These are phyloP conservation scores for Hysterium pulicare DNA, from an alignment of 2,329 filamentous ascomycete species.

Conservation along the genomic window DNA sequence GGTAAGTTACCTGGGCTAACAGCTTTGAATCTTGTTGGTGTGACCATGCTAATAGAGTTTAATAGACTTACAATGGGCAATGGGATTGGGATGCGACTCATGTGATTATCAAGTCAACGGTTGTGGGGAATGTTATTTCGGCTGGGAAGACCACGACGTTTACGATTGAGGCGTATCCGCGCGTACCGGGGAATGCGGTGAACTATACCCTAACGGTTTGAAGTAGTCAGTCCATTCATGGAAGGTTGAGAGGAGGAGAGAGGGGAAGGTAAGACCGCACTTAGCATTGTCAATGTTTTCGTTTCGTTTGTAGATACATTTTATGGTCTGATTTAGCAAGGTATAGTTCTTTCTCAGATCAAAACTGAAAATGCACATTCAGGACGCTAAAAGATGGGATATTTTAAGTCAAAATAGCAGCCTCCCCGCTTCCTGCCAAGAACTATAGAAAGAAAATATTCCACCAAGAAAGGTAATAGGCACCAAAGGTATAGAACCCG, in stretches of 20 bases:
- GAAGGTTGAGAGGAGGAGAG: neutral
- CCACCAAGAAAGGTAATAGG: too few species aligned
- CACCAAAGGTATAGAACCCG: too few species aligned
- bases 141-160: constrained; percentile 47
- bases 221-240: neutral
- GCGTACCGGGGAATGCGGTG: constrained; percentile 47
- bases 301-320: too few species aligned
- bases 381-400: too few species aligned
- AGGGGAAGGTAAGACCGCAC: neutral
- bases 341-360: too few species aligned
- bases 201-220: constrained; percentile 49
- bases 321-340: too few species aligned
- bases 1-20: constrained; percentile 11
- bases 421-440: too few species aligned
- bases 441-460: too few species aligned
- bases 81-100: constrained; percentile 50
- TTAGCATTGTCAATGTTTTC: too few species aligned
- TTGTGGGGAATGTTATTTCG: constrained; percentile 47
- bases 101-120: constrained; percentile 47
- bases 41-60: neutral
- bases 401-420: too few species aligned
- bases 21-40: too few species aligned
- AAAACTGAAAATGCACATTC: too few species aligned
- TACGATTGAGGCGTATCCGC: constrained; percentile 55
- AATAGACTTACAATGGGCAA: constrained; percentile 48